phyloP scores from a whole-genome alignment of 352 stramenopile genomes.

The Pythium biforme region DNA sequence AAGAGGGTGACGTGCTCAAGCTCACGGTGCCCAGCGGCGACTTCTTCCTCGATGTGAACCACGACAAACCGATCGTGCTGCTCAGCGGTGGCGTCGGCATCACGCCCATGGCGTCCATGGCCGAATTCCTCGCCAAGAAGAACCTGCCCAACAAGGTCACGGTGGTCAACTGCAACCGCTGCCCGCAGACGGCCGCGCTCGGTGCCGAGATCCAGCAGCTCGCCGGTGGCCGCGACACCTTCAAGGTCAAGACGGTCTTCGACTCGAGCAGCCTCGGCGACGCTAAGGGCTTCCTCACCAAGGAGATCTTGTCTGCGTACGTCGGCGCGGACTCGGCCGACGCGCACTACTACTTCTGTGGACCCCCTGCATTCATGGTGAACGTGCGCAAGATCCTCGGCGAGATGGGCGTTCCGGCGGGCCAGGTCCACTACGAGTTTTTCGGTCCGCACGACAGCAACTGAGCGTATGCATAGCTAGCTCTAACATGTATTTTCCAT shows the following conservation, averaged over 20 bases:
- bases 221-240: constrained; percentile 32
- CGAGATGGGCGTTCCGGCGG: constrained; percentile 34
- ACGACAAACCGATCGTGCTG: constrained; percentile 54
- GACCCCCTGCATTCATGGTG: constrained; percentile 53
- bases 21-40: constrained; percentile 54
- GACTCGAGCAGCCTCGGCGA: constrained; percentile 18
- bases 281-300: constrained; percentile 28
- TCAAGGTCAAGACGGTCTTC: constrained; percentile 37
- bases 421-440: constrained; percentile 63
- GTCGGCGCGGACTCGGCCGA: constrained; percentile 35
- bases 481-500: constrained; percentile 19
- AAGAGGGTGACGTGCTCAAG: constrained; percentile 48
- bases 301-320: constrained; percentile 33
- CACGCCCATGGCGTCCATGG: constrained; percentile 55
- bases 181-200: constrained; percentile 34
- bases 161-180: constrained; percentile 47
- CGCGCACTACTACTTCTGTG: constrained; percentile 56
- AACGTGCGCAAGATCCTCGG: constrained; percentile 37
- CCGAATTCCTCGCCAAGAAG: constrained; percentile 35
- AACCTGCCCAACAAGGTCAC: constrained; percentile 33
- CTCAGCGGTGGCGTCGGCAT: constrained; percentile 60
- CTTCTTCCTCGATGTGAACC: constrained; percentile 40
- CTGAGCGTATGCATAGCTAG: constrained; percentile 1
- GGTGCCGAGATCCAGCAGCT: constrained; percentile 34
- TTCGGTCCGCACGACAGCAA: constrained; percentile 54